Evolutionary conservation across 495 filamentous ascomycete genomes (phyloP), one percentile per base, ranked within the genome.

Genomic region (Penicillium antarcticum): DNA sequence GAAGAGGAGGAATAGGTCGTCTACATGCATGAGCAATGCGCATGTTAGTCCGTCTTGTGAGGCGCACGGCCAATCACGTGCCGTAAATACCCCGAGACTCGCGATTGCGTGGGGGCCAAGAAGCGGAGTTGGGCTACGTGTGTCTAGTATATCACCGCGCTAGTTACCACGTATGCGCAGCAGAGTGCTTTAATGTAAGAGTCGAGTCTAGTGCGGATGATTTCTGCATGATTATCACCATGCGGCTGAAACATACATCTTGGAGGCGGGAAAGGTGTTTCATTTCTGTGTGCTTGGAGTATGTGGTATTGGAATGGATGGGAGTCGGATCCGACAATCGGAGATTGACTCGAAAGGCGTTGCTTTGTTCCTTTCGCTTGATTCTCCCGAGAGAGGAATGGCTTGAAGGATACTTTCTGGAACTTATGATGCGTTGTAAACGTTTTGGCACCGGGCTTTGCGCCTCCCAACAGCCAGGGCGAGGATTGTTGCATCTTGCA

Each of bases 101-200:
- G 26, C 26, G 26, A 39, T 26, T 36, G n/a, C 16, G 37, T 52
- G 43, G 42, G 54, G 50, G 47, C 54, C 48, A 46, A 46, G 4
- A 8, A 48, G 48, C 43, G 54, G 54, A 45, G 42, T 13, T 41
- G 11, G 14, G 19, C 31, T 24, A 38, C 39, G 36, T 16, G 14
- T 38, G 14, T 18, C 41, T 16, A 18, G 8, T 5, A 31, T 12
- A 17, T 5, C 19, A 13, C 33, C 11, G 5, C 21, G 14, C 42
- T 18, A 38, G 16, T 31, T 16, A 44, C n/a, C 33, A 31, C 42
- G 31, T 12, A 14, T n/a, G 31, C 14, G 26, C 26, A 45, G n/a
- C 33, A 46, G 16, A 21, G 21, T 23, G 9, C 35, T 21, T 46
- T 37, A 14, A 36, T 26, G 44, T 17, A 19, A 23, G 32, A 11